Conservation (phyloP, 352 stramenopile species). For the Hyaloperonospora brassicae region DNA sequence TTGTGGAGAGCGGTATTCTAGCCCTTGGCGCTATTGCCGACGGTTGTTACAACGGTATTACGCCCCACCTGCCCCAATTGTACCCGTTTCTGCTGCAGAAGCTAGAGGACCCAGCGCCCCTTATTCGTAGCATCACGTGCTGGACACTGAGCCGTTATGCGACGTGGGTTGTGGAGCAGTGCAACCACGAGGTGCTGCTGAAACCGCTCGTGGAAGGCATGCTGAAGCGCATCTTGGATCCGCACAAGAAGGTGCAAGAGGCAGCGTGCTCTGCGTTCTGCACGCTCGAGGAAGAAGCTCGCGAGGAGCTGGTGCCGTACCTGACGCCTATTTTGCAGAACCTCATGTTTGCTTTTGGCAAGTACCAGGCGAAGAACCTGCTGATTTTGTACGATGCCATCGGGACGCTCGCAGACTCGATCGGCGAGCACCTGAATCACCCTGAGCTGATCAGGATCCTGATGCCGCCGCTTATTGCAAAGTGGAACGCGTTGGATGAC, state of each 20-base stretch:
- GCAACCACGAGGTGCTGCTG: constrained; percentile 72
- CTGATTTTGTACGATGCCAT: constrained; percentile 95
- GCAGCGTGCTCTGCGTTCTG: constrained; percentile 91
- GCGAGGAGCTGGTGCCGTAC: constrained; percentile 90
- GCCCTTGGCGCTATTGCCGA: constrained; percentile 93
- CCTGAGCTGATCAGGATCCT: constrained; percentile 87
- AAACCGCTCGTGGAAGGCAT: constrained; percentile 81
- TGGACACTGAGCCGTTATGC: constrained; percentile 92
- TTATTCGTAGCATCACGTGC: constrained; percentile 91
- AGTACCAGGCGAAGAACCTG: constrained; percentile 92
- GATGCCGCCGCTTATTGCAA: constrained; percentile 89
- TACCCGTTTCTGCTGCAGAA: constrained; percentile 93
- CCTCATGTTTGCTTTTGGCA: constrained; percentile 88
- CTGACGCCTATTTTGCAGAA: constrained; percentile 88
- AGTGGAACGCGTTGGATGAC: constrained; percentile 86
- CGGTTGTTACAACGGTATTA: constrained; percentile 90
- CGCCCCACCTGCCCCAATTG: constrained; percentile 85
- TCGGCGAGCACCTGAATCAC: constrained; percentile 89
- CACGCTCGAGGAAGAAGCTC: constrained; percentile 90
- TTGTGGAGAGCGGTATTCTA: constrained; percentile 93
- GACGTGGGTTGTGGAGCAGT: constrained; percentile 88
- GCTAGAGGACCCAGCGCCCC: constrained; percentile 78
- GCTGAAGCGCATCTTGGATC: constrained; percentile 83
- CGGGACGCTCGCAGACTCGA: constrained; percentile 91
- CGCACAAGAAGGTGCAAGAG: constrained; percentile 93